phyloP scores from a whole-genome alignment of 441 rosid genomes.

The Populus hybrid region DNA sequence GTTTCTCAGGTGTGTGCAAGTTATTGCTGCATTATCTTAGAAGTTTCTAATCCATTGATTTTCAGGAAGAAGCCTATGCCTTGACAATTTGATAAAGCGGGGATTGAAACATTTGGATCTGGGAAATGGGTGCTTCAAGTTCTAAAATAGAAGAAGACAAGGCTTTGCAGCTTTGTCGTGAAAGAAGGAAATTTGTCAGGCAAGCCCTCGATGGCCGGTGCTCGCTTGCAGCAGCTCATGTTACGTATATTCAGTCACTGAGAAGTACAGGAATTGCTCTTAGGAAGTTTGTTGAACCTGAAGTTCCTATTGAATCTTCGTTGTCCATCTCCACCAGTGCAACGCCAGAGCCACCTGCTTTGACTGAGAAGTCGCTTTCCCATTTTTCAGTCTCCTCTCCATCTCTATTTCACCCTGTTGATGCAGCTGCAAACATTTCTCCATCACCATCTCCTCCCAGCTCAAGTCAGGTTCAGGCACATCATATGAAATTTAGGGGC shows the following conservation, averaged over 20 bases:
- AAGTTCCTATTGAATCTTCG: constrained; percentile 67
- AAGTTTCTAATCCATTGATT: constrained; percentile 5
- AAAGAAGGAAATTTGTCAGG: constrained; percentile 76
- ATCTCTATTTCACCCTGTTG: constrained; percentile 50
- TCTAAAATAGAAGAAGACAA: constrained; percentile 85
- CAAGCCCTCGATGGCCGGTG: constrained; percentile 97
- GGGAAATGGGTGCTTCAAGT: constrained; percentile 62
- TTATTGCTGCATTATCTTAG: background rate
- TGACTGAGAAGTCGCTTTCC: constrained; percentile 59
- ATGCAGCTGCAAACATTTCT: constrained; percentile 44
- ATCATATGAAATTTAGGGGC: constrained; percentile 35
- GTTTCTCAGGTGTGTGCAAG: background rate
- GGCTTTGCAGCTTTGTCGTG: constrained; percentile 84
- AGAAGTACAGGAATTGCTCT: constrained; percentile 70
- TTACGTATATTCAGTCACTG: constrained; percentile 68
- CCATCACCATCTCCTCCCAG: constrained; percentile 60
- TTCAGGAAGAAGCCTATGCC: constrained; percentile 29
- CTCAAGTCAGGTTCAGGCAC: constrained; percentile 49
- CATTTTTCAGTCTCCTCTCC: constrained; percentile 68
- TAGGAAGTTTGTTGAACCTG: constrained; percentile 71
- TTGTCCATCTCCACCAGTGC: constrained; percentile 69
- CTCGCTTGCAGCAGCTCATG: constrained; percentile 76
- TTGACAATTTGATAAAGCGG: constrained; percentile 15
- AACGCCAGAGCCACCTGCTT: constrained; percentile 69
- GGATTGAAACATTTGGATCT: constrained; percentile 12